A percentile compares a stretch with the other conserved stretches of the same genome.
Evolutionary conservation across 73 alveolate species (phyloP).

Genomic region (Tetrahymena thermophila): DNA sequence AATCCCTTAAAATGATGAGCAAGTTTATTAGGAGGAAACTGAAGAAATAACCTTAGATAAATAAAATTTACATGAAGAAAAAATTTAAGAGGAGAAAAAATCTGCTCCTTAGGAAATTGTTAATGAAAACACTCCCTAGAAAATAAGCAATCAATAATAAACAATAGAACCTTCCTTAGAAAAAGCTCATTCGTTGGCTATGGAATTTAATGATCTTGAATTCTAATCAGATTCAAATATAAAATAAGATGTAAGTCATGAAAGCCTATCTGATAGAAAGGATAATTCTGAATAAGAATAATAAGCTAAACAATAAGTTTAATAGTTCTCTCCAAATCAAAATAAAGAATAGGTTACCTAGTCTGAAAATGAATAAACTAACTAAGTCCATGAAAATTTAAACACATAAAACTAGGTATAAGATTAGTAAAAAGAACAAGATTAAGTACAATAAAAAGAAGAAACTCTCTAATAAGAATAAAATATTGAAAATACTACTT

Average conservation of each 20-base stretch:
- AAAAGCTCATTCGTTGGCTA: neutral
- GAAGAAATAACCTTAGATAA: neutral
- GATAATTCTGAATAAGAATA: neutral
- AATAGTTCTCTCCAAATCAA: neutral
- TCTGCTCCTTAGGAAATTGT: neutral
- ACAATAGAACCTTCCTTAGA: neutral
- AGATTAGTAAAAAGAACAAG: no score
- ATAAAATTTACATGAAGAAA: neutral
- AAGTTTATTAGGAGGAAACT: neutral
- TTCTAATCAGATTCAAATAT: neutral
- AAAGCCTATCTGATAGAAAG: neutral
- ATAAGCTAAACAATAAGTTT: neutral
- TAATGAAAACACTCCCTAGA: neutral
- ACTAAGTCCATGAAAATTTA: no score
- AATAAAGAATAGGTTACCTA: neutral
- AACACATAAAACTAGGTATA: no score
- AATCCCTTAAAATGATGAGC: neutral
- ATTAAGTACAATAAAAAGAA: no score
- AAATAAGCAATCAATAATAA: neutral
- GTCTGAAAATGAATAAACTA: neutral
- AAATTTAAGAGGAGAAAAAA: neutral
- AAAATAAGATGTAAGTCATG: neutral
- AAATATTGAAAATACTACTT: neutral
- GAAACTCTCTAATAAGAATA: neutral
- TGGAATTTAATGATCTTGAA: neutral